phyloP scores from a whole-genome alignment of 2,329 filamentous ascomycete species.

The Fusarium torreyae region DNA sequence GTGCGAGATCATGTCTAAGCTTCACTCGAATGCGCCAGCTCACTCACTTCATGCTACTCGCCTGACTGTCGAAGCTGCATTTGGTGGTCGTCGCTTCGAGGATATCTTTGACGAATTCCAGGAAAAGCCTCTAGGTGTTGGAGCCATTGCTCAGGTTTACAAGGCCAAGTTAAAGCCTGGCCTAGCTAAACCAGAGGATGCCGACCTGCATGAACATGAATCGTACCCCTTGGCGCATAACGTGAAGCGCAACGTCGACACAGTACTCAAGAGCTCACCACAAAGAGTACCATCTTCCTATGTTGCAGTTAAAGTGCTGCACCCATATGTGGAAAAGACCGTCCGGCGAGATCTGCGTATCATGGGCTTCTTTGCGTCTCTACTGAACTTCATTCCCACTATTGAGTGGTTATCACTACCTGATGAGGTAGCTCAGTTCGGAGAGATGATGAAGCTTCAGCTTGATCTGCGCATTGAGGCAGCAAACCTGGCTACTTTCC shows the following conservation, averaged over 20 bases:
- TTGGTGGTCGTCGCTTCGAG: slow-evolving; percentile 83
- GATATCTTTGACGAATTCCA: slow-evolving; percentile 98
- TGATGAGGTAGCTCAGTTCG: slow-evolving; percentile 93
- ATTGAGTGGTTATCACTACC: slow-evolving; percentile 98
- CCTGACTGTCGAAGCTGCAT: slow-evolving; percentile 83
- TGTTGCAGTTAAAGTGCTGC: slow-evolving; percentile 95
- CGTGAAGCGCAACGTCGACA: slow-evolving; percentile 86
- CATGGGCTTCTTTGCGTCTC: slow-evolving; percentile 90
- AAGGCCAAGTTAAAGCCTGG: slow-evolving; percentile 91
- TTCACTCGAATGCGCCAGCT: slow-evolving; percentile 94
- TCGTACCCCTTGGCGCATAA: slow-evolving; percentile 72
- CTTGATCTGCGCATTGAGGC: slow-evolving; percentile 95
- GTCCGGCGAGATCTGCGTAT: slow-evolving; percentile 94
- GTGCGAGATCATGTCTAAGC: slow-evolving; percentile 92
- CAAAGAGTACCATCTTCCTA: slow-evolving; percentile 90
- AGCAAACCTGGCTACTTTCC: slow-evolving; percentile 89
- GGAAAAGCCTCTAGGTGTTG: slow-evolving; percentile 89
- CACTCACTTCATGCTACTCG: slow-evolving; percentile 88
- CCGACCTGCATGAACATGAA: slow-evolving; percentile 65
- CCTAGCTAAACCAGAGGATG: slow-evolving; percentile 74
- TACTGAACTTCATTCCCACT: slow-evolving; percentile 89
- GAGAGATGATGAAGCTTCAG: slow-evolving; percentile 99
- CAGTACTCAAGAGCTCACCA: slow-evolving; percentile 87
- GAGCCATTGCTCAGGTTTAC: slow-evolving; percentile 98
- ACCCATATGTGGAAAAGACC: slow-evolving; percentile 89